Evolutionary conservation across 2,329 filamentous ascomycete genomes (phyloP), one percentile per base, ranked within the genome.

Genomic region (Cladobotryum mycophilum): DNA sequence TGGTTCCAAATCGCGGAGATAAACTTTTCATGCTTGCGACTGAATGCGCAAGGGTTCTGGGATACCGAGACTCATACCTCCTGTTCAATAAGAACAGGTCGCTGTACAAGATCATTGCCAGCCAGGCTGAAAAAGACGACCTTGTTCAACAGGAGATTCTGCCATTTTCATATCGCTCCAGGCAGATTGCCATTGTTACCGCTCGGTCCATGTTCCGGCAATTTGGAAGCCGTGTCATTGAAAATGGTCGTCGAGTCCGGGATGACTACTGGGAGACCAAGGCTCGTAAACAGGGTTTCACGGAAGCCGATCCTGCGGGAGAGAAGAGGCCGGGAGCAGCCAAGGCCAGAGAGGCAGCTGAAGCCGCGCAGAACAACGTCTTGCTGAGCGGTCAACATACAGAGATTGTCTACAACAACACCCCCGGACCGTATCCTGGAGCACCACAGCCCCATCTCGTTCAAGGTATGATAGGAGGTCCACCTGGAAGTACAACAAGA

Each of bases 191-290:
- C 47, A 96, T 99, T 55, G 93, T 99, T 41, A 97, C 93, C 1
- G 93, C 93, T 30, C 84, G 89, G 57, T 97, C 92, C 60, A 99
- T 99, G 93, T 99, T 97, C 70, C 85, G 93, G 41, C 93, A 99
- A 67, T 99, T 99, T 68, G 93, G 93, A 45, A 96, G 91, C 68
- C 82, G 93, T 56, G 86, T 99, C 47, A 93, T 99, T 56, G 83
- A 88, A 35, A 88, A 91, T 62, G 93, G 93, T 34, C 81, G 92
- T 55, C 80, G 93, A 52, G 93, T 99, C 40, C 85, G 93, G 45
- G 93, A 99, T 70, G 93, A 99, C 67, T 99, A 99, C 70, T 99
- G 93, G 93, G 93, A 97, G 69, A 88, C 86, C 64, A 97, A 97
- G 70, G 93, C 93, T 7, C 81, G 88, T 44, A 99, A 97, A 70